A percentile compares a stretch with the other conserved stretches of the same genome.
phyloP scores from a whole-genome alignment of 2,329 filamentous ascomycete genomes.

The Lecanicillium sp. region DNA sequence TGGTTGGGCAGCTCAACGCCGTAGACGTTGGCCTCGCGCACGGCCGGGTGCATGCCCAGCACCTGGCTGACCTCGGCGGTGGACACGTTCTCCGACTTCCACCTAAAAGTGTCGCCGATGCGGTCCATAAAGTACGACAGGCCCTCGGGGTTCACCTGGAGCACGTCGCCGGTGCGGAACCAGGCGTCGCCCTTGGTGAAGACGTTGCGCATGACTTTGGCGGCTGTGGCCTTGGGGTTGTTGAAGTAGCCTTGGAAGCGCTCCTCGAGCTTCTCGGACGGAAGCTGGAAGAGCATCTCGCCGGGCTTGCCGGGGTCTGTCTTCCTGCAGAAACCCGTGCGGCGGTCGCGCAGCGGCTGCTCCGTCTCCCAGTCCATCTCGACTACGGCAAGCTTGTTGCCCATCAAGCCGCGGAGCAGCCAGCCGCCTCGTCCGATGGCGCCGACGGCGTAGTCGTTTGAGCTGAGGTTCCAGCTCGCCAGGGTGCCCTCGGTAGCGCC shows the following conservation, averaged over 20 bases:
- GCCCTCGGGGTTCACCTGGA: constrained; percentile 62
- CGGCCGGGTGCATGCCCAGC: constrained; percentile 55
- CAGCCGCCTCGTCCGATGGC: constrained; percentile 68
- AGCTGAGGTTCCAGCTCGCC: constrained; percentile 64
- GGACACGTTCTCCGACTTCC: constrained; percentile 78
- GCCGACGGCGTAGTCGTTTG: constrained; percentile 64
- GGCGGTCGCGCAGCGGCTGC: constrained; percentile 56
- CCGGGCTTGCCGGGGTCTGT: constrained; percentile 56
- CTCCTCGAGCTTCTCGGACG: constrained; percentile 51
- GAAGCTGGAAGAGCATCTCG: constrained; percentile 67
- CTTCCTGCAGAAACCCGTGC: constrained; percentile 59
- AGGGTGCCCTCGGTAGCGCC: constrained; percentile 66
- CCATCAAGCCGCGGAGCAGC: constrained; percentile 48
- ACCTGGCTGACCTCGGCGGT: constrained; percentile 77
- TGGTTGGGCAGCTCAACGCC: constrained; percentile 72
- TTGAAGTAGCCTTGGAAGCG: constrained; percentile 79
- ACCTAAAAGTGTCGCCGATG: constrained; percentile 69
- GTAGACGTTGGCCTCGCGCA: constrained; percentile 79
- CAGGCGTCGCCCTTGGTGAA: constrained; percentile 70
- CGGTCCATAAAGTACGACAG: constrained; percentile 74
- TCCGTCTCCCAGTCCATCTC: constrained; percentile 66
- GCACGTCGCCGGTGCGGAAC: constrained; percentile 78
- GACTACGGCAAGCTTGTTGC: constrained; percentile 48
- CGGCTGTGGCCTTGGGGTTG: constrained; percentile 61
- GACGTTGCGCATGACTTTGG: constrained; percentile 68